A percentile compares a stretch with the other conserved stretches of the same genome.
These are phyloP conservation scores for Zygoascus flipseniorum DNA, from an alignment of 805 yeast genomes.

Conservation along the genomic window DNA sequence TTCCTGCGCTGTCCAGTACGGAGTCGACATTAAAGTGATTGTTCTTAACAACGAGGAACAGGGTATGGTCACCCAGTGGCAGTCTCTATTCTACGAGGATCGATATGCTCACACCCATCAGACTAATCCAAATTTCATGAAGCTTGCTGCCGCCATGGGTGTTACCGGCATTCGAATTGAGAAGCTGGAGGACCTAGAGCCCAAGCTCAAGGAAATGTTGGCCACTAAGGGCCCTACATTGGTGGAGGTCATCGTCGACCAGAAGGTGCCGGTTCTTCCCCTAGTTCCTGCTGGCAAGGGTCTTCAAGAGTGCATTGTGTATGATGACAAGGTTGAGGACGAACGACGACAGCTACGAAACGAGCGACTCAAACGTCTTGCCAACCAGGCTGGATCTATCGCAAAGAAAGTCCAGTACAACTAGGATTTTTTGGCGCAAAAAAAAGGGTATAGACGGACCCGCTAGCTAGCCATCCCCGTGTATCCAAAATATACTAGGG, in stretches of 20 bases:
- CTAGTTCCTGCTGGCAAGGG: constrained; percentile 97
- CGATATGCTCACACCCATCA: constrained; percentile 98
- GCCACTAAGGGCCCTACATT: constrained; percentile 76
- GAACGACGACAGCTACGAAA: constrained; percentile 24
- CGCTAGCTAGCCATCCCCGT: no score
- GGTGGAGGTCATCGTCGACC: constrained; percentile 82
- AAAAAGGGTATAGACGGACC: no score
- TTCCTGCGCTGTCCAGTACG: constrained; percentile 89
- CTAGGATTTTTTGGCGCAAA: no score
- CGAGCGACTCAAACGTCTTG: constrained; percentile 25
- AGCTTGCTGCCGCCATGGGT: constrained; percentile 92
- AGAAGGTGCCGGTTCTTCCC: constrained; percentile 91
- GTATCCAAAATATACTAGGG: no score
- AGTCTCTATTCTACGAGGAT: constrained; percentile 91
- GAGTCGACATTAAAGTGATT: constrained; percentile 81
- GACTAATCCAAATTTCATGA: constrained; percentile 85
- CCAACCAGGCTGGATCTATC: neutral
- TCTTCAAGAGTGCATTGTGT: constrained; percentile 82
- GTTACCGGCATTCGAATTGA: constrained; percentile 69
- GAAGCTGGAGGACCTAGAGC: constrained; percentile 56
- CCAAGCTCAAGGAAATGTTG: constrained; percentile 58
- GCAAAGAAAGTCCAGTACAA: no score
- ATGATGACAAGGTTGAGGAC: constrained; percentile 55
- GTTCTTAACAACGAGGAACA: constrained; percentile 96
- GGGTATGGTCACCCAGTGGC: constrained; percentile 99